Conservation (phyloP, 441 rosid genomes). For the Pelargonium myrrhifolium region DNA sequence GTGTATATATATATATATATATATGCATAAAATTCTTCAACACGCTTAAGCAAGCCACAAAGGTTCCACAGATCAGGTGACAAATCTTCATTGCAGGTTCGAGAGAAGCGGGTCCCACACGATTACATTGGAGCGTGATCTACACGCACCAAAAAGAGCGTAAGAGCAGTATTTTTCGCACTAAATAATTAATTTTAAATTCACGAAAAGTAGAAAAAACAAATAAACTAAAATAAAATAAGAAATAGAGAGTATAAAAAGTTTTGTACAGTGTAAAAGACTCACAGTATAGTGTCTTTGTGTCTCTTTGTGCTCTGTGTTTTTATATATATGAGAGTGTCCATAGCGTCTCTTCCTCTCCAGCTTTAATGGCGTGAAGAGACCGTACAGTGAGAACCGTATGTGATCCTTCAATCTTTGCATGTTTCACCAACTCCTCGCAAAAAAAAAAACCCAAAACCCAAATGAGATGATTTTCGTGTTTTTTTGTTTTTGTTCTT, state of each 20-base stretch:
- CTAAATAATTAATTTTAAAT: too few species aligned
- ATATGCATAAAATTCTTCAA: background rate
- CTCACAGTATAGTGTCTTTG: slow-evolving; percentile 8
- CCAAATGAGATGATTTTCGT: slow-evolving; percentile 11
- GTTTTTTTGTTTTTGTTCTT: background rate
- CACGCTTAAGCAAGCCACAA: slow-evolving; percentile 1
- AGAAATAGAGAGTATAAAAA: background rate
- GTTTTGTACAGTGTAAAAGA: background rate
- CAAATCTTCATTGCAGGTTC: background rate
- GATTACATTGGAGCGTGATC: background rate
- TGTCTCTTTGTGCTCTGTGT: slow-evolving; percentile 8
- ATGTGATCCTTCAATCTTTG: slow-evolving; percentile 24
- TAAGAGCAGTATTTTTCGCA: background rate
- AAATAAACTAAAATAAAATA: background rate
- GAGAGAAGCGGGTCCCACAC: background rate
- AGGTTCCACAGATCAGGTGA: background rate
- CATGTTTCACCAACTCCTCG: slow-evolving; percentile 25
- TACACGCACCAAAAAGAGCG: slow-evolving; percentile 3
- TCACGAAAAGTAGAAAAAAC: background rate
- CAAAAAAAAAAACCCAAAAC: slow-evolving; percentile 18
- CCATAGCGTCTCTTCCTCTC: slow-evolving; percentile 19
- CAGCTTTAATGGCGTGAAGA: slow-evolving; percentile 27
- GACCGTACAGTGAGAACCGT: slow-evolving; percentile 17
- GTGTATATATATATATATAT: too few species aligned
- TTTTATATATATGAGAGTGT: background rate